Base-by-base conservation (phyloP, 1,139 yeast genomes). In the Pichia sp. region DNA sequence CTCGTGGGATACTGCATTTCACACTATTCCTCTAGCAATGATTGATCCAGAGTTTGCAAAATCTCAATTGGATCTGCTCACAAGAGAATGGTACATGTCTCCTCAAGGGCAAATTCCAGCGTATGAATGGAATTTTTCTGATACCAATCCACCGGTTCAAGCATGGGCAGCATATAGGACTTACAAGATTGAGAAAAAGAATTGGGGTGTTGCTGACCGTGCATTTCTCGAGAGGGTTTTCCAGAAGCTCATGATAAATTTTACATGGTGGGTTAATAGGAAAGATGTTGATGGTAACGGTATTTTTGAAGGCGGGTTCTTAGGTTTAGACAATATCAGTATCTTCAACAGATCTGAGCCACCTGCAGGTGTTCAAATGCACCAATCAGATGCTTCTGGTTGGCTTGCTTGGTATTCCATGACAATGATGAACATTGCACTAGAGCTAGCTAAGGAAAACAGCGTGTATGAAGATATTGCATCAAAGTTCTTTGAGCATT, bases 91-190 rank as follows among this genome's bases (percentile, higher is more conserved):
- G 97, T 88, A 87, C 60, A 86, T 87, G 94, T 96, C 91, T 60
- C 96, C 97, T 31, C 88, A 88, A 58, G 97, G 97, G n/a, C 96
- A 88, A 61, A 78, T 87, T 47, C 97, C 97, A 1, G 96, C 96
- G 16, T 88, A 88, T 58, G 97, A 88, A 60, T 88, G 97, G 97
- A 88, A 88, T 59, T 88, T 88, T 53, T 71, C 86, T 46, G 97
- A 88, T 59, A 96, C 91, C 16, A 88, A 88, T 57, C 97, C 97
- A 1, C 97, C 97, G 1, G 97, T 88, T 27, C 96, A 88, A 58
- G 96, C 96, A 0, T 88, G 97, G 97, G 82, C 96, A 1, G 82
- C 94, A 8, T 88, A 80, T 59, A 72, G 97, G 53, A 86, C 86
- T 32, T 88, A 77, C 63, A 88, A 88, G 61, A 74, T 87, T 49